Conservation (phyloP, 768 basidiomycete genomes). For the Pisolithus sp. region DNA sequence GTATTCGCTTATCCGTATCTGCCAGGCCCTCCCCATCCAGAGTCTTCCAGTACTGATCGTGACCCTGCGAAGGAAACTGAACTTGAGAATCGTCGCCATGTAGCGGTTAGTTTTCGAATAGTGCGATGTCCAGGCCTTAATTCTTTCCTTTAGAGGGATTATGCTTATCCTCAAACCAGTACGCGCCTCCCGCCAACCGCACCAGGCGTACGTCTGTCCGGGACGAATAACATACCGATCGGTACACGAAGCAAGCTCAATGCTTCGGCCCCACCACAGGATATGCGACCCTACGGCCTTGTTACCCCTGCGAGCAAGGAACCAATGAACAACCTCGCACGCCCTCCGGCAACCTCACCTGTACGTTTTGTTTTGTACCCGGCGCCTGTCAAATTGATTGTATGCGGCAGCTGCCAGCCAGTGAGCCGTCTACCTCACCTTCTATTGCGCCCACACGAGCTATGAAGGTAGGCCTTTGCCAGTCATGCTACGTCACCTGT, state of each 20-base stretch:
- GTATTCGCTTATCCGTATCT: not conserved
- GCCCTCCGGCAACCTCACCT: slow-evolving; percentile 7
- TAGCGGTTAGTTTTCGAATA: slow-evolving; percentile 9
- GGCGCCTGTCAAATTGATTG: not conserved
- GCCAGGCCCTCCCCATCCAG: not conserved
- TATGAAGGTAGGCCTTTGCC: slow-evolving; percentile 4
- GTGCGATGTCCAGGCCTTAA: not conserved
- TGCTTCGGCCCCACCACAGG: not conserved
- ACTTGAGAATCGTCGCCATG: slow-evolving; percentile 13
- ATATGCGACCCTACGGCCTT: not conserved
- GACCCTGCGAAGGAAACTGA: slow-evolving; percentile 13
- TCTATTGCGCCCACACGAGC: slow-evolving; percentile 13
- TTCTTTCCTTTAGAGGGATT: slow-evolving; percentile 16
- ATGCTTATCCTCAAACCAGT: slow-evolving; percentile 7
- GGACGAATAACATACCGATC: slow-evolving; percentile 28
- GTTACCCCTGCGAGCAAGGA: slow-evolving; percentile 15
- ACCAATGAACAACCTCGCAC: slow-evolving; percentile 13
- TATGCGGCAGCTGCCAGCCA: slow-evolving; percentile 11
- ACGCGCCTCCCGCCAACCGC: slow-evolving; percentile 9
- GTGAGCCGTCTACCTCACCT: slow-evolving; percentile 11
- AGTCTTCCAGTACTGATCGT: slow-evolving; percentile 3
- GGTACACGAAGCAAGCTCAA: slow-evolving; percentile 23
- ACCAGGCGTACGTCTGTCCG: slow-evolving; percentile 22
- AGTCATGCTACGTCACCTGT: not conserved
- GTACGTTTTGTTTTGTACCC: slow-evolving; percentile 7